Conservation (phyloP, 2,329 filamentous ascomycete species). For the Cercospora sp. region DNA sequence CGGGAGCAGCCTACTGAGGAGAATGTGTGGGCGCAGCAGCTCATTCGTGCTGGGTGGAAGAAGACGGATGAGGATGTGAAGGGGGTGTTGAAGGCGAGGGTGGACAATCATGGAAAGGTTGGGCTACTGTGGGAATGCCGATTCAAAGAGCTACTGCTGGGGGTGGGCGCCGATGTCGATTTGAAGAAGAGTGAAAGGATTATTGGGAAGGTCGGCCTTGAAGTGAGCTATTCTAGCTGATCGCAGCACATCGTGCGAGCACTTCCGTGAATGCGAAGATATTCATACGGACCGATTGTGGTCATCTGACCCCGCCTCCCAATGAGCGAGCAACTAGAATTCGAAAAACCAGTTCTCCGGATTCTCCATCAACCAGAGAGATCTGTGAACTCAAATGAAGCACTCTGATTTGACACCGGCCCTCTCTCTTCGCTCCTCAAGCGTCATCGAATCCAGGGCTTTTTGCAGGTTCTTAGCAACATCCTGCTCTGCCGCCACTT, state of each 20-base stretch:
- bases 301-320: neutral
- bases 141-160: constrained; percentile 89
- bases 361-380: neutral
- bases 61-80: constrained; percentile 64
- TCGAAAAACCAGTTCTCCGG: neutral
- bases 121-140: constrained; percentile 90
- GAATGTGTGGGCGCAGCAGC: constrained; percentile 48
- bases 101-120: constrained; percentile 85
- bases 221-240: constrained; percentile 71
- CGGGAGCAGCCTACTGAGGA: constrained; percentile 43
- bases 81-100: constrained; percentile 83
- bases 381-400: neutral
- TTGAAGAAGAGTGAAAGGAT: constrained; percentile 73
- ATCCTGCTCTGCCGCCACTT: neutral
- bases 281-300: neutral
- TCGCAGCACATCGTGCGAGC: neutral
- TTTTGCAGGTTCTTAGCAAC: neutral
- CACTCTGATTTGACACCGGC: neutral
- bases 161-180: constrained; percentile 82
- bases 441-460: neutral
- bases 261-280: neutral
- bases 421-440: constrained; percentile 7
- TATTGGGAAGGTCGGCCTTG: constrained; percentile 72
- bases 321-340: neutral
- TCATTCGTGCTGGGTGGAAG: constrained; percentile 47